Evolutionary conservation across 345 rosid species (phyloP).

Genomic region (Eutrema heterophyllum): DNA sequence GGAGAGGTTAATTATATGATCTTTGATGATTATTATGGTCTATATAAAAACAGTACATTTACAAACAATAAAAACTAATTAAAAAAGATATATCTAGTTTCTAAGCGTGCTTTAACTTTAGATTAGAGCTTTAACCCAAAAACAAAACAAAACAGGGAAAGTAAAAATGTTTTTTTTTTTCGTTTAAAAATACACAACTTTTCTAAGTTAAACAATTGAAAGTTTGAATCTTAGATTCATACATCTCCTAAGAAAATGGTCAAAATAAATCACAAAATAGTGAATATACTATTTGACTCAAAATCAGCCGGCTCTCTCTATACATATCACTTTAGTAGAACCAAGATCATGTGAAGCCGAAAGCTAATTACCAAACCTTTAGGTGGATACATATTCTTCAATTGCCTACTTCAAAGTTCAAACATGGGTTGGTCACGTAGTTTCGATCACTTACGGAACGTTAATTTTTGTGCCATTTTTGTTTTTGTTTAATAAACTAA

Average conservation of each 20-base stretch:
- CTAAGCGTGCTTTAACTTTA: background rate
- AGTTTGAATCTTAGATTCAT: background rate
- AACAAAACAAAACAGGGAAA: background rate
- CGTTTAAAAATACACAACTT: background rate
- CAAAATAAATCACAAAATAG: background rate
- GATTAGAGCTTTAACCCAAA: background rate
- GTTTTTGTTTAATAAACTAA: background rate
- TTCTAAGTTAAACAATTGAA: background rate
- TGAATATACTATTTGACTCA: background rate
- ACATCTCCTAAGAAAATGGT: background rate
- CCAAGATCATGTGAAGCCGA: constrained; percentile 6
- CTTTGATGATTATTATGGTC: background rate
- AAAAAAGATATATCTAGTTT: background rate
- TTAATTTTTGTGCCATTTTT: background rate
- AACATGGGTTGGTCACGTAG: constrained; percentile 15
- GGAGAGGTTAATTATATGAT: background rate
- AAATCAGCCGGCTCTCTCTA: background rate
- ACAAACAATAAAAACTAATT: background rate
- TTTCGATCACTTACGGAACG: background rate
- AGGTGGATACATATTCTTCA: background rate
- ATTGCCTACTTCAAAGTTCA: background rate
- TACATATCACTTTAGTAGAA: background rate
- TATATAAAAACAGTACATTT: background rate
- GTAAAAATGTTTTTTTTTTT: background rate
- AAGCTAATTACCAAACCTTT: constrained; percentile 19